phyloP scores from a whole-genome alignment of 345 rosid genomes.

The Murraya koenigii region DNA sequence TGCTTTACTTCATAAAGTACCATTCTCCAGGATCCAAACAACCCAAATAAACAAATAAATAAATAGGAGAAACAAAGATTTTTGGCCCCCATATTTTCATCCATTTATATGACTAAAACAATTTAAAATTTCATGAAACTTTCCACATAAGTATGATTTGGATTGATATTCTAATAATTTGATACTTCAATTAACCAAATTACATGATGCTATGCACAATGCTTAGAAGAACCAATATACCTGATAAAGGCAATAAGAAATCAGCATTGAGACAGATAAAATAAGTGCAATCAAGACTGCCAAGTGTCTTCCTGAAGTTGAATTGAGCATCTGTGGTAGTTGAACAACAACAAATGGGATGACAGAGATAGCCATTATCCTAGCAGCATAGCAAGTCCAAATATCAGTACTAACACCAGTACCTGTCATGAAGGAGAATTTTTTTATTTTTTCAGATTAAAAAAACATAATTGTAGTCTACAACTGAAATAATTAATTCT shows the following conservation, averaged over 20 bases:
- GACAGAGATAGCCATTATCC: slow-evolving; percentile 77
- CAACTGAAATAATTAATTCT: neutral
- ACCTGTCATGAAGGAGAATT: slow-evolving; percentile 30
- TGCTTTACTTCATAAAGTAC: neutral
- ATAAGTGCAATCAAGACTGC: slow-evolving; percentile 67
- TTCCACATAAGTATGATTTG: neutral
- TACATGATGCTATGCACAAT: neutral
- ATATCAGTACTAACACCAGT: slow-evolving; percentile 72
- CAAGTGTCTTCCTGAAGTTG: slow-evolving; percentile 69
- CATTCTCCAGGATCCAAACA: neutral
- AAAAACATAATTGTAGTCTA: neutral
- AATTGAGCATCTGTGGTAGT: slow-evolving; percentile 61
- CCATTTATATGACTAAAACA: neutral
- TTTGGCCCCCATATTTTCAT: neutral
- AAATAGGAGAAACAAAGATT: neutral
- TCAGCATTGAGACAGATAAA: slow-evolving; percentile 50
- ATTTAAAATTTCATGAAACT: neutral
- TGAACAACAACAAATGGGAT: slow-evolving; percentile 86
- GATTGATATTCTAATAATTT: neutral
- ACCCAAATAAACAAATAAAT: neutral
- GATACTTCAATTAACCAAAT: neutral
- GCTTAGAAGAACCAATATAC: slow-evolving; percentile 32
- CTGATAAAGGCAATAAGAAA: slow-evolving; percentile 91
- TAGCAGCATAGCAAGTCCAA: slow-evolving; percentile 83
- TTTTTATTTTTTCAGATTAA: neutral